These are phyloP conservation scores for Rhizopus stolonifer DNA, from an alignment of 371 early-diverging fungal genomes.

Conservation along the genomic window DNA sequence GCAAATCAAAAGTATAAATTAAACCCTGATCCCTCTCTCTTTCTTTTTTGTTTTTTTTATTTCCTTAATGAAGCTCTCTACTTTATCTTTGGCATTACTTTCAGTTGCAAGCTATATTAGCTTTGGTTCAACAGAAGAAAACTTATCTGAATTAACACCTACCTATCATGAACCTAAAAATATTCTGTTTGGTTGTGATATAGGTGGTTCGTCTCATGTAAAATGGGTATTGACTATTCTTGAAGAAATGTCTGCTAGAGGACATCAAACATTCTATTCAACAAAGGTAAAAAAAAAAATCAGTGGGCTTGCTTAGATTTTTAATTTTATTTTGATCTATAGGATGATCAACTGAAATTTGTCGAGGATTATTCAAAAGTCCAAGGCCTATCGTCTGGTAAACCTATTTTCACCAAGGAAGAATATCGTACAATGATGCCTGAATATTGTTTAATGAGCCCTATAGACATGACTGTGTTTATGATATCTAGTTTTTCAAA, in stretches of 20 bases:
- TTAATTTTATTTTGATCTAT: background rate
- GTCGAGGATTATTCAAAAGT: constrained; percentile 16
- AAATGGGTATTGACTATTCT: constrained; percentile 18
- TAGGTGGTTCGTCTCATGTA: constrained; percentile 20
- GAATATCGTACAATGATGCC: background rate
- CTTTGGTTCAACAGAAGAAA: background rate
- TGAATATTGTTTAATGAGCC: background rate
- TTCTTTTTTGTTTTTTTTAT: no score
- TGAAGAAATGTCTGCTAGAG: constrained; percentile 18
- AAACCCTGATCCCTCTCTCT: no score
- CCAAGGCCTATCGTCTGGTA: constrained; percentile 12
- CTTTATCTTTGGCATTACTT: background rate
- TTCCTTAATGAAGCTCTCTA: background rate
- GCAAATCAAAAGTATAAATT: no score
- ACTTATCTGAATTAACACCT: background rate
- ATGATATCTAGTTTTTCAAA: background rate
- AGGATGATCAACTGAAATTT: constrained; percentile 19
- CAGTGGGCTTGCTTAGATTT: no score
- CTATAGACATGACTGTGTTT: background rate
- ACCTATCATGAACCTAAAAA: constrained; percentile 16
- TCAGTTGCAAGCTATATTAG: background rate
- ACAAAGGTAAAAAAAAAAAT: constrained; percentile 20
- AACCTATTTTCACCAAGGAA: background rate
- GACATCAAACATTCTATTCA: constrained; percentile 9
- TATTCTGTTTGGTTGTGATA: constrained; percentile 4